A percentile compares a stretch with the other conserved stretches of the same genome.
phyloP scores from a whole-genome alignment of 306 rosid species.

The Crotalaria pallida region DNA sequence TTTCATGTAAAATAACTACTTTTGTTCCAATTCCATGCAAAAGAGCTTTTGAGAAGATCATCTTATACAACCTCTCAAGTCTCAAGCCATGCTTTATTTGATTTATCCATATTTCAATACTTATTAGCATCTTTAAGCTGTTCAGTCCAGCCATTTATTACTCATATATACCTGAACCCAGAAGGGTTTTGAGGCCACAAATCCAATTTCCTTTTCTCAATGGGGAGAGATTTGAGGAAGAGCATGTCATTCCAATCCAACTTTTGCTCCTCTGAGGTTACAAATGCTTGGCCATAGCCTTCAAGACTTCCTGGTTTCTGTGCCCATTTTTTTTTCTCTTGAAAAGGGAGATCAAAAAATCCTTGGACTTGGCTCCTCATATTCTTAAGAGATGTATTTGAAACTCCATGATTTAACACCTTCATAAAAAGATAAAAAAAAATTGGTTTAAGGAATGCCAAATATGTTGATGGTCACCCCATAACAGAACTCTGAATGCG shows the following conservation, averaged over 20 bases:
- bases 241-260: constrained; percentile 55
- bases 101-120: neutral
- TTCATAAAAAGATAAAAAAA: neutral
- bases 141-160: neutral
- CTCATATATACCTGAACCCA: constrained; percentile 27
- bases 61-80: neutral
- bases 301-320: constrained; percentile 42
- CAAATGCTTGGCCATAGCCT: constrained; percentile 54
- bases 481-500: neutral
- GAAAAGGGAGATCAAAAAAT: constrained; percentile 38
- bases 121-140: neutral
- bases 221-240: constrained; percentile 38
- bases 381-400: constrained; percentile 10
- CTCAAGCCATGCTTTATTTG: neutral
- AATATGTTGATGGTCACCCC: neutral
- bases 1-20: neutral
- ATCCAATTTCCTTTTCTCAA: constrained; percentile 29
- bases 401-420: constrained; percentile 39
- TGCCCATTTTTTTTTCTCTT: constrained; percentile 35
- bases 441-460: neutral
- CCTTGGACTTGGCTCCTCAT: constrained; percentile 33
- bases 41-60: neutral
- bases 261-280: constrained; percentile 32
- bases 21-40: neutral
- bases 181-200: constrained; percentile 53